Base-by-base conservation (phyloP, 164 flowering plant species). In the Litsea cubeba region DNA sequence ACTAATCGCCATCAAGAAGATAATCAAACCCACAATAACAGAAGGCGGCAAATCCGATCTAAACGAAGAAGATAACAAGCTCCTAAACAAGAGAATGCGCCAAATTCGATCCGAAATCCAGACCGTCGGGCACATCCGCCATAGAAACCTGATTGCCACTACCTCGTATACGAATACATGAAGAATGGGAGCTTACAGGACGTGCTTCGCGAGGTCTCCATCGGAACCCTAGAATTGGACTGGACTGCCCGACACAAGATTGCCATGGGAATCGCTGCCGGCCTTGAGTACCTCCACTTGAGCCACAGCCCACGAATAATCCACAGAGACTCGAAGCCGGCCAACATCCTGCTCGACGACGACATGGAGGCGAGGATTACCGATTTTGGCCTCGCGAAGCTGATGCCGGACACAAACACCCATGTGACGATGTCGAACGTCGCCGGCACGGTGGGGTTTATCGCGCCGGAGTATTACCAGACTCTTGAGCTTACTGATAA, bases 281-380 rank as follows among this genome's bases (percentile, higher is more conserved):
- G 99, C 50, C 88, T 95, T 3, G 95, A 93, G 68, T 90, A 93
- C 75, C 90, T 95, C 28, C 99, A 95, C 77, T 72, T 83, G 73
- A 71, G 70, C 74, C 94, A 89, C 22, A 87, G 75, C n/a, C 94
- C 95, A 0, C 80, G 87, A 1, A 93, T 95, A 15, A 90, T 95
- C 68, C 99, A 76, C n/a, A n/a, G 97, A 30, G 99, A 95, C 74
- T 79, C 93, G 20, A 95, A 95, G 79, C 99, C 98, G 2, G 97
- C 83, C 5, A 95, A 95, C 73, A 76, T 95, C 12, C 86, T 95
- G 7, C 87, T 95, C 1, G 97, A 95, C 64, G 97, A 95, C 70
- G 87, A 93, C 49, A 84, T 93, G 89, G 99, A 90, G 78, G 92
- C 98, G 5, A 75, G 97, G 24, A 95, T 95, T n/a, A 85, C 97